Percentiles rank a stretch among this genome's conserved stretches.
These are phyloP conservation scores for Colletotrichum spinosum DNA, from an alignment of 2,329 filamentous ascomycete genomes.

Conservation along the genomic window DNA sequence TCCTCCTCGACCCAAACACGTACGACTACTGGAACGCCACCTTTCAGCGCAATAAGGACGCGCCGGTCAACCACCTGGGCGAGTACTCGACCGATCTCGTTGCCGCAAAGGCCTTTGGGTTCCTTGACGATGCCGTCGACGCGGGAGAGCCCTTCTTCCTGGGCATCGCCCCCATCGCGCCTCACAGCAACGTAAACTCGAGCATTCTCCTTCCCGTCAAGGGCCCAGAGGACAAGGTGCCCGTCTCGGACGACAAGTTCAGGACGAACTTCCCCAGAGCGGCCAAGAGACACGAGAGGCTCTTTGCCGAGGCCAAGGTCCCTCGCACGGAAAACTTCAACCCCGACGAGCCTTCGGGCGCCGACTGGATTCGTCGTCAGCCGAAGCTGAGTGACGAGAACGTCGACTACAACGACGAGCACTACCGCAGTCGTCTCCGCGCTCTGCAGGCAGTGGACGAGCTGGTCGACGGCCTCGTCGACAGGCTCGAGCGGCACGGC, in stretches of 20 bases:
- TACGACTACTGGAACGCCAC: conserved; percentile 76
- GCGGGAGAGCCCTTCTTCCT: conserved; percentile 68
- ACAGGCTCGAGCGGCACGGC: conserved; percentile 45
- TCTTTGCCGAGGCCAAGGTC: conserved; percentile 69
- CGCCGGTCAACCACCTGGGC: conserved; percentile 53
- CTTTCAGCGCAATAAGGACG: conserved; percentile 69
- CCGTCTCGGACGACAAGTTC: conserved; percentile 64
- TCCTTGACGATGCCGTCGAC: conserved; percentile 70
- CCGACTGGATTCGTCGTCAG: conserved; percentile 57
- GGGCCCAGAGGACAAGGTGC: conserved; percentile 64
- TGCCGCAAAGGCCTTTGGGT: conserved; percentile 66
- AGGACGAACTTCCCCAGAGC: conserved; percentile 39
- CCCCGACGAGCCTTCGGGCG: conserved; percentile 56
- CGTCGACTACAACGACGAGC: conserved; percentile 51
- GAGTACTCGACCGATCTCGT: conserved; percentile 67
- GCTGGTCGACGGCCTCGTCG: conserved; percentile 54
- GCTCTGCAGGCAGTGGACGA: conserved; percentile 60
- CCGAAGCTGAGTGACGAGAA: conserved; percentile 46
- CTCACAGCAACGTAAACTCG: conserved; percentile 45
- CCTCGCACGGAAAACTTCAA: conserved; percentile 77
- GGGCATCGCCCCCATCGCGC: conserved; percentile 60
- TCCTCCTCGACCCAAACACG: conserved; percentile 74
- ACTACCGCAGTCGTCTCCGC: conserved; percentile 55
- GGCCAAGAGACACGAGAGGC: conserved; percentile 67
- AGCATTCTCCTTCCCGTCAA: conserved; percentile 62